These are phyloP conservation scores for Trichoderma gracile DNA, from an alignment of 2,329 filamentous ascomycete genomes.

Conservation along the genomic window DNA sequence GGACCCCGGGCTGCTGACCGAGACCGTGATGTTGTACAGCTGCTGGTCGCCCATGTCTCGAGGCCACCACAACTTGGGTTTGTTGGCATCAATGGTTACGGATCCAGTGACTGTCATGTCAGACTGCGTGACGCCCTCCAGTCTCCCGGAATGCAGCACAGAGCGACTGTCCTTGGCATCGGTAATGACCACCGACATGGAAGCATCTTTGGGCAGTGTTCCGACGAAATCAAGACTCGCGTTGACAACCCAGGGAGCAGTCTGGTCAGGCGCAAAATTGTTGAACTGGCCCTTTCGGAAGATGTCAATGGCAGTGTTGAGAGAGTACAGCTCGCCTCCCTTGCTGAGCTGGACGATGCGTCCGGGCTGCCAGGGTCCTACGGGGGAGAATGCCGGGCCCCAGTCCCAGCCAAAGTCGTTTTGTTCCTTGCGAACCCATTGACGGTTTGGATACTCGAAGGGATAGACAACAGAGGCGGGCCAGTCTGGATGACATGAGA, in stretches of 20 bases:
- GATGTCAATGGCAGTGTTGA: slow-evolving; percentile 54
- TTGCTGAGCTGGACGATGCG: slow-evolving; percentile 53
- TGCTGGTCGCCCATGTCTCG: slow-evolving; percentile 56
- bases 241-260: slow-evolving; percentile 60
- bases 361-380: slow-evolving; percentile 63
- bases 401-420: slow-evolving; percentile 67
- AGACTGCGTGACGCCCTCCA: slow-evolving; percentile 38
- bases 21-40: slow-evolving; percentile 57
- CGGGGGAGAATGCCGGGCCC: slow-evolving; percentile 61
- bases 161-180: slow-evolving; percentile 45
- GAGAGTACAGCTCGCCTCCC: slow-evolving; percentile 35
- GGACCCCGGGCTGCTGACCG: slow-evolving; percentile 48
- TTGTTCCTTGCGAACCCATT: slow-evolving; percentile 58
- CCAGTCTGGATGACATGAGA: slow-evolving; percentile 6
- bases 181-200: slow-evolving; percentile 49
- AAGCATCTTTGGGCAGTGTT: slow-evolving; percentile 44
- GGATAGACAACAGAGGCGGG: slow-evolving; percentile 21
- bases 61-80: slow-evolving; percentile 63
- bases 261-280: slow-evolving; percentile 58
- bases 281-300: slow-evolving; percentile 60
- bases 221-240: slow-evolving; percentile 61
- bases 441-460: slow-evolving; percentile 30
- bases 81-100: slow-evolving; percentile 43
- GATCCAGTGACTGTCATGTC: slow-evolving; percentile 47
- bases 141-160: slow-evolving; percentile 34